Evolutionary conservation across 495 filamentous ascomycete genomes (phyloP).

Genomic region (Aspergillus asperescens): DNA sequence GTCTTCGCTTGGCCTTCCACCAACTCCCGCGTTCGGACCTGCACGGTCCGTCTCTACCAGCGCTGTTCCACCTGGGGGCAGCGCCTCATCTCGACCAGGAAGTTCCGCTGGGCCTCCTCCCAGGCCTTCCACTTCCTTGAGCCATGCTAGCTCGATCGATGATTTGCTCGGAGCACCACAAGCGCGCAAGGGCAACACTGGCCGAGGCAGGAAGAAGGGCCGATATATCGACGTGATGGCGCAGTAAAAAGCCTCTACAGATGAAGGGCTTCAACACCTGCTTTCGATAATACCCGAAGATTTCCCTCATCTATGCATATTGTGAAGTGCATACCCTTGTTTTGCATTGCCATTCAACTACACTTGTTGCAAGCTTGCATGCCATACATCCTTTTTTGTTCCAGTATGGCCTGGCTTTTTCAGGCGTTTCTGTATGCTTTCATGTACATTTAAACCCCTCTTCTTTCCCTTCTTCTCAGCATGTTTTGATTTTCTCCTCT

Average conservation of each 20-base stretch:
- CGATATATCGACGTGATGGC: conserved; percentile 95
- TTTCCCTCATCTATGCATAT: conserved; percentile 10
- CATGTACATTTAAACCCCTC: conserved; percentile 17
- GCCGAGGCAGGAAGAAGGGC: conserved; percentile 73
- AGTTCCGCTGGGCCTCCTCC: conserved; percentile 29
- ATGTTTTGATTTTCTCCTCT: neutral
- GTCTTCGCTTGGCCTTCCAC: conserved; percentile 29
- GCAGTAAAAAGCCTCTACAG: conserved; percentile 20
- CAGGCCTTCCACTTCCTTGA: conserved; percentile 62
- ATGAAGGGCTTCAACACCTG: neutral
- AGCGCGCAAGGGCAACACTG: conserved; percentile 58
- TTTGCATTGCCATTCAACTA: neutral
- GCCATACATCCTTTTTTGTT: conserved; percentile 4
- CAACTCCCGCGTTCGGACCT: conserved; percentile 23
- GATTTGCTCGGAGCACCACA: conserved; percentile 70
- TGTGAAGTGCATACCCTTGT: conserved; percentile 17
- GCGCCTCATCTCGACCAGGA: conserved; percentile 29
- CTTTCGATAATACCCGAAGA: neutral
- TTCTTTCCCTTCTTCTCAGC: neutral
- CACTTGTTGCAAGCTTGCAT: conserved; percentile 17
- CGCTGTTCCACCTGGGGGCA: conserved; percentile 32
- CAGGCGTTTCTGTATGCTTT: conserved; percentile 10
- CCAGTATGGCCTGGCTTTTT: conserved; percentile 1
- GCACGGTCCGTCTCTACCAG: conserved; percentile 36
- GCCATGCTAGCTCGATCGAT: conserved; percentile 78